Conservation (phyloP, 495 filamentous ascomycete species). For the Thozetella sp. region DNA sequence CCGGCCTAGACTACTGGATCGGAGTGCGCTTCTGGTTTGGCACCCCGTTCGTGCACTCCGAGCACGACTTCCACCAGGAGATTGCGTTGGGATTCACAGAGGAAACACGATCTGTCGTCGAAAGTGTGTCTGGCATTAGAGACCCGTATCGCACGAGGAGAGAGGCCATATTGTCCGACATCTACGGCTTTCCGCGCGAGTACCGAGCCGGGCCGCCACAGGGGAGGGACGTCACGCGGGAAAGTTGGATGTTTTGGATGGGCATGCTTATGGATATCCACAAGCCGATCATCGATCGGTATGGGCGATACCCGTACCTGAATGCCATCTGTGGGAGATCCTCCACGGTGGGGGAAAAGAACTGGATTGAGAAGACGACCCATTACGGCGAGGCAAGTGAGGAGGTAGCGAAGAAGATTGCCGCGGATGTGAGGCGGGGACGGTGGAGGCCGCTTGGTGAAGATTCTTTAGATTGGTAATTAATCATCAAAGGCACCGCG, state of each 20-base stretch:
- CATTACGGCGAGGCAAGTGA: conserved; percentile 7
- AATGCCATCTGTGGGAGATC: conserved; percentile 15
- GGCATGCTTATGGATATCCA: conserved; percentile 18
- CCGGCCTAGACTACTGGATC: conserved; percentile 16
- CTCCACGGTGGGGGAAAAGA: conserved; percentile 9
- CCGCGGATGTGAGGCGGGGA: conserved; percentile 9
- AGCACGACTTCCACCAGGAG: conserved; percentile 3
- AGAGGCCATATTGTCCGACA: conserved; percentile 4
- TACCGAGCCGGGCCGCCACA: conserved; percentile 7
- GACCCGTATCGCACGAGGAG: conserved; percentile 13
- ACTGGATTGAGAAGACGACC: conserved; percentile 8
- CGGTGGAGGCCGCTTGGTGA: conserved; percentile 9
- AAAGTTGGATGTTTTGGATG: conserved; percentile 16
- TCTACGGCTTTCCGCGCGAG: conserved; percentile 8
- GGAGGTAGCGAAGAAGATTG: conserved; percentile 7
- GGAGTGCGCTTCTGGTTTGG: conserved; percentile 14
- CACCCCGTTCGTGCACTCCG: conserved; percentile 15
- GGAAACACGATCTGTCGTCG: conserved; percentile 11
- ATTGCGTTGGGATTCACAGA: conserved; percentile 7
- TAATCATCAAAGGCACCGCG: too few relatives aligned
- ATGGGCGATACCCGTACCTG: conserved; percentile 21
- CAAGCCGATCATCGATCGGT: conserved; percentile 17
- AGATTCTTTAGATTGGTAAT: too few relatives aligned
- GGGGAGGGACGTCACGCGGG: conserved; percentile 8
- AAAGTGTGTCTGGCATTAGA: conserved; percentile 1